phyloP scores from a whole-genome alignment of 2,329 filamentous ascomycete species.

The Thielaviopsis punctulata region DNA sequence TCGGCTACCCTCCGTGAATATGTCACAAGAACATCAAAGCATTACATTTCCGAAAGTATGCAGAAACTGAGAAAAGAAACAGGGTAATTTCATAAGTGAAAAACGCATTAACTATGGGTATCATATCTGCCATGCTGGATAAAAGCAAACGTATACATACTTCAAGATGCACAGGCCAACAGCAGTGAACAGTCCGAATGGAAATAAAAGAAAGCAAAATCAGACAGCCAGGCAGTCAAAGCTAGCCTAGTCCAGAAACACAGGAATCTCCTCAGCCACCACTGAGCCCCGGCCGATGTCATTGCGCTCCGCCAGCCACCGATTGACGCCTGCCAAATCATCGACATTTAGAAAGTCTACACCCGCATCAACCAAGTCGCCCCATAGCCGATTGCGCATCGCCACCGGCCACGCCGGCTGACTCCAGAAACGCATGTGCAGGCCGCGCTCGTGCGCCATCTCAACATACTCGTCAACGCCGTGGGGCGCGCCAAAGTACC shows the following conservation, averaged over 20 bases:
- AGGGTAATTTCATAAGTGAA: too few relatives aligned
- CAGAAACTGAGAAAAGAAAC: too few relatives aligned
- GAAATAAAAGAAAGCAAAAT: too few relatives aligned
- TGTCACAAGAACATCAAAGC: too few relatives aligned
- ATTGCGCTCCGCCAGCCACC: constrained; percentile 2
- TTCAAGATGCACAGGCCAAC: too few relatives aligned
- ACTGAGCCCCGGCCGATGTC: neutral
- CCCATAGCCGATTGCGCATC: constrained; percentile 38
- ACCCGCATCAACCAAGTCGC: constrained; percentile 34
- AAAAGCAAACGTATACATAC: too few relatives aligned
- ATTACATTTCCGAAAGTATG: too few relatives aligned
- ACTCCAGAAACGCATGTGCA: constrained; percentile 44
- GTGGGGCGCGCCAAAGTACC: constrained; percentile 29
- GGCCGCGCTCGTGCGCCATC: constrained; percentile 31
- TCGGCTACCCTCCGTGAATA: too few relatives aligned
- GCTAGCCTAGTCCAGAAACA: neutral
- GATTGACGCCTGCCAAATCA: constrained; percentile 25
- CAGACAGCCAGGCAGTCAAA: too few relatives aligned
- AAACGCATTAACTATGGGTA: too few relatives aligned
- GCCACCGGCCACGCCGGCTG: constrained; percentile 38
- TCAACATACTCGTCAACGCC: constrained; percentile 26
- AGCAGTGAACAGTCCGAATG: too few relatives aligned
- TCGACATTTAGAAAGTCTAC: constrained; percentile 46
- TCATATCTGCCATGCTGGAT: too few relatives aligned
- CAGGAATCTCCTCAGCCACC: neutral